Evolutionary conservation across 2,329 filamentous ascomycete genomes (phyloP).

Genomic region (Cryoendolithus antarcticus): DNA sequence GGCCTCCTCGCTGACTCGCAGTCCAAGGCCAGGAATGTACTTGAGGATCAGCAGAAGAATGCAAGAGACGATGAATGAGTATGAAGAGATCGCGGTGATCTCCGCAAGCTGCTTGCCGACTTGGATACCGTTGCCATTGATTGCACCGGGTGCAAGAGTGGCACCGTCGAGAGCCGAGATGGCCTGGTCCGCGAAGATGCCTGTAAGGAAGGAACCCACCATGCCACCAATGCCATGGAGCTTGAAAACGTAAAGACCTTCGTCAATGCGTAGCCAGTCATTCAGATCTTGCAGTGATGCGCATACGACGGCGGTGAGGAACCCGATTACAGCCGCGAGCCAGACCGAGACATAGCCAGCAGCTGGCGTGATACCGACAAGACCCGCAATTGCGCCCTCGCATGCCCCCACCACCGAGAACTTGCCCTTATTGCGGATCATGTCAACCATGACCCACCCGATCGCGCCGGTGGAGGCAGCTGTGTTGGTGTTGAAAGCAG

Average conservation of each 20-base stretch:
- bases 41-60: slow-evolving; percentile 41
- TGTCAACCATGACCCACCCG: slow-evolving; percentile 43
- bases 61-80: slow-evolving; percentile 41
- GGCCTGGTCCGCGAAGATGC: slow-evolving; percentile 41
- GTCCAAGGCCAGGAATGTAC: slow-evolving; percentile 41
- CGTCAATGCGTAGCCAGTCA: slow-evolving; percentile 43
- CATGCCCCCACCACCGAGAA: slow-evolving; percentile 46
- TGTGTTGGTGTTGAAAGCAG: slow-evolving; percentile 46
- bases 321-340: slow-evolving; percentile 44
- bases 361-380: slow-evolving; percentile 49
- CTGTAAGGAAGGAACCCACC: slow-evolving; percentile 45
- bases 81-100: slow-evolving; percentile 40
- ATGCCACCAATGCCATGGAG: slow-evolving; percentile 48
- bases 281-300: slow-evolving; percentile 39
- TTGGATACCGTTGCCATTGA: slow-evolving; percentile 44
- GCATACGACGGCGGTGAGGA: slow-evolving; percentile 42
- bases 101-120: slow-evolving; percentile 45
- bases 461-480: slow-evolving; percentile 42
- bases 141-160: slow-evolving; percentile 35
- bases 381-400: slow-evolving; percentile 45
- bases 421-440: slow-evolving; percentile 37
- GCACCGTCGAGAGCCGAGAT: slow-evolving; percentile 39
- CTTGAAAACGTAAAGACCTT: slow-evolving; percentile 49
- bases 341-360: slow-evolving; percentile 42
- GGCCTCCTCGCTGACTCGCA: slow-evolving; percentile 42